Conservation (phyloP, 768 basidiomycete genomes). For the Neoboletus subvelutipes region DNA sequence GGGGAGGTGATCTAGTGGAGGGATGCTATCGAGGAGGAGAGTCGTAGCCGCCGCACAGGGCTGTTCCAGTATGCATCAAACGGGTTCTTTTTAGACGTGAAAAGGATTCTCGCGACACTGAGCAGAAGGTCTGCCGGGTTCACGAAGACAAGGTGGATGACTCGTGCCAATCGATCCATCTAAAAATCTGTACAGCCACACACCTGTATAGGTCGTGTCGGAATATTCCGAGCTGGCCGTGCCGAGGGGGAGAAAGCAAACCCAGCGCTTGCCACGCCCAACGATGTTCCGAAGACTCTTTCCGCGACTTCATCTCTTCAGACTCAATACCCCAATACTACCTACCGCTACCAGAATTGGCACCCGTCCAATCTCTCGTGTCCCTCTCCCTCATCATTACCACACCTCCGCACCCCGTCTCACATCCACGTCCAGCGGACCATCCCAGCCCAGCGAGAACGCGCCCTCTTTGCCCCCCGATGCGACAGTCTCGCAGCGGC, state of each 20-base stretch:
- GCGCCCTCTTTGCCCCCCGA: constrained; percentile 41
- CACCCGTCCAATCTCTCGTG: constrained; percentile 26
- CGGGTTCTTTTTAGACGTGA: constrained; percentile 20
- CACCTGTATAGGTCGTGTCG: constrained; percentile 24
- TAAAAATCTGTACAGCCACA: constrained; percentile 25
- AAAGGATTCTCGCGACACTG: constrained; percentile 14
- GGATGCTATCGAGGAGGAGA: constrained; percentile 50
- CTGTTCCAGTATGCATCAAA: constrained; percentile 46
- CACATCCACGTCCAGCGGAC: constrained; percentile 30
- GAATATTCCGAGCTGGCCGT: constrained; percentile 9
- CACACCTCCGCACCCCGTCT: constrained; percentile 50
- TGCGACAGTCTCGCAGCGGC: constrained; percentile 61
- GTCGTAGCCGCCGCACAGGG: constrained; percentile 36
- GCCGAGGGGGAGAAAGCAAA: neutral
- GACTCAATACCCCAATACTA: constrained; percentile 47
- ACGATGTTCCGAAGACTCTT: constrained; percentile 41
- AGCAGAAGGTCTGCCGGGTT: constrained; percentile 16
- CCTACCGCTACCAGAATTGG: constrained; percentile 45
- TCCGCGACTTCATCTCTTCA: constrained; percentile 46
- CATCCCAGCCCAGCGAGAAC: constrained; percentile 13
- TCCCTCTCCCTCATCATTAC: constrained; percentile 41
- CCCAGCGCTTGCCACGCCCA: neutral
- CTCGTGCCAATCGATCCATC: constrained; percentile 7
- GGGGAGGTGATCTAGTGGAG: constrained; percentile 19
- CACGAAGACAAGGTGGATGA: constrained; percentile 15